Base-by-base conservation (phyloP, 805 yeast species). In the Saccharomycopsis microspora region DNA sequence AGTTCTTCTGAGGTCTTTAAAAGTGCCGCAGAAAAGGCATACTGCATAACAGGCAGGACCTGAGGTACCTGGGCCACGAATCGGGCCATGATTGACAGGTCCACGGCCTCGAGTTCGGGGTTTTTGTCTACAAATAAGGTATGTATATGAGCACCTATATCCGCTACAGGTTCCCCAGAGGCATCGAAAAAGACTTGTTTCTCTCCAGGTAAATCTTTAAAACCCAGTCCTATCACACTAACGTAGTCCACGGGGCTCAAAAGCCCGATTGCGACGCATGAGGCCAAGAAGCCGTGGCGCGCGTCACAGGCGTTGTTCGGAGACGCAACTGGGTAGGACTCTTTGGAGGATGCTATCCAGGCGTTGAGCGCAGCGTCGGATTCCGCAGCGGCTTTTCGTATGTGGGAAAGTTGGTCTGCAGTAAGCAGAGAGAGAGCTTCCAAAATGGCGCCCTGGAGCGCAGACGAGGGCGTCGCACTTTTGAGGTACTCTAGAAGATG, bases 11-110 rank as follows among this genome's bases (percentile, higher is more conserved):
- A 52, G 1, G 69, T 56, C 3, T 55, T 48, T 3, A 61, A 42
- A 1, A 74, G 54, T 1, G 64, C 55, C 3, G 65, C 43, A 54
- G 82, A 57, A 53, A 73, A 55, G 57, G 72, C 60, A 63, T 70
- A 56, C 67, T 75, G 70, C 57, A 72, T 58, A 45, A 72, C 55
- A 44, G 73, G 66, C 53, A 80, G 62, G 63, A 76, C 57, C 51
- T 62, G 62, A 11, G 64, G 62, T 64, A 82, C 64, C 59, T 70
- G 55, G 48, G 60, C 57, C 51, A 84, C 49, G 64, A 82, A 62
- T 56, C 72, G 68, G 52, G 69, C 47, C 60, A 83, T 58, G 44
- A 74, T 68, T 5, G 85, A 75, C 49, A 74, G 78, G 42, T 80
- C 73, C 32, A 70, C 60, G 0, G 75, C 61, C 2, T 66, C 67